These are phyloP conservation scores for Neurospora sp. DNA, from an alignment of 495 filamentous ascomycete species.

Conservation along the genomic window DNA sequence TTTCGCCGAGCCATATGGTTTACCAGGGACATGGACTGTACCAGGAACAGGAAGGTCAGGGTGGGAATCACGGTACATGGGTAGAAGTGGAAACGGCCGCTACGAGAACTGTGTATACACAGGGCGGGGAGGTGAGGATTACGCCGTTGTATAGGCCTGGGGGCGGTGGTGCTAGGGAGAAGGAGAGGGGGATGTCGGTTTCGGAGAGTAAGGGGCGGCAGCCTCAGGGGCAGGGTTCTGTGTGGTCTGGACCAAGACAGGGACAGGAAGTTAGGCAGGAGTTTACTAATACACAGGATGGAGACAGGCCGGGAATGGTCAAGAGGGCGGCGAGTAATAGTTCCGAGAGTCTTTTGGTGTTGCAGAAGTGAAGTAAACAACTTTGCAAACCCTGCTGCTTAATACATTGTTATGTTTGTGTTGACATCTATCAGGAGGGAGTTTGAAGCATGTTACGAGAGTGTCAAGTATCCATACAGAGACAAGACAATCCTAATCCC, in stretches of 20 bases:
- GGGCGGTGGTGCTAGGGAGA: background rate
- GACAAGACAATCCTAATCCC: background rate
- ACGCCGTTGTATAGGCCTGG: background rate
- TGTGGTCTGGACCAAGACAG: background rate
- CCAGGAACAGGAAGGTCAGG: background rate
- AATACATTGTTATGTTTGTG: background rate
- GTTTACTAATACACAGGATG: background rate
- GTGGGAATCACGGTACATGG: background rate
- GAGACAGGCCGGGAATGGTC: background rate
- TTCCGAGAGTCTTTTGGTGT: constrained; percentile 2
- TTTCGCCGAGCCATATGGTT: background rate
- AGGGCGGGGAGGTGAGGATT: background rate
- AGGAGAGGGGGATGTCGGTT: background rate
- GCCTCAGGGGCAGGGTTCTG: no score
- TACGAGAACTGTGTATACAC: background rate
- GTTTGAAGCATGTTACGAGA: background rate
- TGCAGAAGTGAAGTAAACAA: background rate
- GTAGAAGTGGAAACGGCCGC: background rate
- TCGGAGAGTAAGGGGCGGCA: background rate
- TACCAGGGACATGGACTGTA: background rate
- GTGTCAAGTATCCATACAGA: background rate
- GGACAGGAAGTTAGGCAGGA: background rate
- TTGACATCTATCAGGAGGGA: background rate
- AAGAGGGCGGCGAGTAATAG: constrained; percentile 4
- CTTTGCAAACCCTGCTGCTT: background rate